A percentile compares a stretch with the other conserved stretches of the same genome.
Conservation (phyloP, 306 rosid genomes). For the Pyrus bretschneideri region DNA sequence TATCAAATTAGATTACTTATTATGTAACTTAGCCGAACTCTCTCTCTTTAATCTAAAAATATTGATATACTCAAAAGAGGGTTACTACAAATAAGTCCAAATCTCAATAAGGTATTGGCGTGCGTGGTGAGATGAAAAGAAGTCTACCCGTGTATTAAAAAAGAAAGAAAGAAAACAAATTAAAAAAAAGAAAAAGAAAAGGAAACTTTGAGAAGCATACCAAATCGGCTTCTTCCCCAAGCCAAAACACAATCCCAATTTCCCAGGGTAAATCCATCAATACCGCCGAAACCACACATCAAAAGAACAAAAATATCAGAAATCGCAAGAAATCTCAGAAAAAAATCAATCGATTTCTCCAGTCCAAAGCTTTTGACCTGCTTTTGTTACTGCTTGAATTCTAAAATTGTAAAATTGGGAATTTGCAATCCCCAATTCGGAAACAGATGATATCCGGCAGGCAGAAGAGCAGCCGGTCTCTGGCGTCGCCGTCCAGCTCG, state of each 20-base stretch:
- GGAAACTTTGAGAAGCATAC: neutral
- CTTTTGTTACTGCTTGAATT: neutral
- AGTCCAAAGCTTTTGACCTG: neutral
- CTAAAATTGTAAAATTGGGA: neutral
- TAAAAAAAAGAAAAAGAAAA: no score
- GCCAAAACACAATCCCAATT: neutral
- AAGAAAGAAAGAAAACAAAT: no score
- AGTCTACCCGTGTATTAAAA: no score
- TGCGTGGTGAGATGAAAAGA: no score
- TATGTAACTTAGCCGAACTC: no score
- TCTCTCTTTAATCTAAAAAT: no score
- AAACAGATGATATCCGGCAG: neutral
- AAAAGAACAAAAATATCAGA: neutral
- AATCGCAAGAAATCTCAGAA: neutral
- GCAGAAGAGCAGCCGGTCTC: constrained; percentile 12
- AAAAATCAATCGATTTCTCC: neutral
- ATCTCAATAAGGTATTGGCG: no score
- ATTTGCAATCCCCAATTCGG: neutral
- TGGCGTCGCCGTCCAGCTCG: constrained; percentile 68
- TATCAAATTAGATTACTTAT: no score
- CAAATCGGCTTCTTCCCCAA: neutral
- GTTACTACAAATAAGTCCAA: no score
- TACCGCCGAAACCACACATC: neutral
- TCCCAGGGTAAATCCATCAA: neutral
- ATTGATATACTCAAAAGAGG: no score